Percentiles rank a stretch among this genome's conserved stretches.
phyloP scores from a whole-genome alignment of 345 rosid species.

The Microthlaspi erraticum region DNA sequence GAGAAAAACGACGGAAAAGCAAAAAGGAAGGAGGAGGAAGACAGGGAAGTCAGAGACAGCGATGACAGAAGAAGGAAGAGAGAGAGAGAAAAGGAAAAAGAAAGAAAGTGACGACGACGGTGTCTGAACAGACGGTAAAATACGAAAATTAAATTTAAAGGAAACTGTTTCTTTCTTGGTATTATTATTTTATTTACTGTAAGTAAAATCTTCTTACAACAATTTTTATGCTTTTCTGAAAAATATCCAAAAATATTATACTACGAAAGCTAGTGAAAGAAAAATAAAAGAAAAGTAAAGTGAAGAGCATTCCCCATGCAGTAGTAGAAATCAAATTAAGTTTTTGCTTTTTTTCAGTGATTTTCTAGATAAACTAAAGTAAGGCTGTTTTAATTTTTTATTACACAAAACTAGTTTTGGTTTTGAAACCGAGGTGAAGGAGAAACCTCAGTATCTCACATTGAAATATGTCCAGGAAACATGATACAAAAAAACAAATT shows the following conservation, averaged over 20 bases:
- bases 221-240: neutral
- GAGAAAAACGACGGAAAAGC: constrained; percentile 43
- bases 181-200: neutral
- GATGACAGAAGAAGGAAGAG: constrained; percentile 31
- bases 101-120: constrained; percentile 29
- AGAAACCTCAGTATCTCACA: too few species aligned
- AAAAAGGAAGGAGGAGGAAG: constrained; percentile 35
- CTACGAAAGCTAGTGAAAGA: too few species aligned
- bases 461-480: too few species aligned
- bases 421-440: neutral
- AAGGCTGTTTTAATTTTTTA: neutral
- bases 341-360: neutral
- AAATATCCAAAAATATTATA: too few species aligned
- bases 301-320: constrained; percentile 44
- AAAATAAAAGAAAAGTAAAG: neutral
- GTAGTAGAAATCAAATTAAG: constrained; percentile 14
- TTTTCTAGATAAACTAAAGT: too few species aligned
- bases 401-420: neutral
- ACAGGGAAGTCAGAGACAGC: constrained; percentile 46
- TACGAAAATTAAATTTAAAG: constrained; percentile 1
- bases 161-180: constrained; percentile 29
- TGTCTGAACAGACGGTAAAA: constrained; percentile 15
- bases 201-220: neutral
- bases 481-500: too few species aligned
- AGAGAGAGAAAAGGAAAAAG: neutral